These are phyloP conservation scores for Alternaria sp. DNA, from an alignment of 2,329 filamentous ascomycete species.

Conservation along the genomic window DNA sequence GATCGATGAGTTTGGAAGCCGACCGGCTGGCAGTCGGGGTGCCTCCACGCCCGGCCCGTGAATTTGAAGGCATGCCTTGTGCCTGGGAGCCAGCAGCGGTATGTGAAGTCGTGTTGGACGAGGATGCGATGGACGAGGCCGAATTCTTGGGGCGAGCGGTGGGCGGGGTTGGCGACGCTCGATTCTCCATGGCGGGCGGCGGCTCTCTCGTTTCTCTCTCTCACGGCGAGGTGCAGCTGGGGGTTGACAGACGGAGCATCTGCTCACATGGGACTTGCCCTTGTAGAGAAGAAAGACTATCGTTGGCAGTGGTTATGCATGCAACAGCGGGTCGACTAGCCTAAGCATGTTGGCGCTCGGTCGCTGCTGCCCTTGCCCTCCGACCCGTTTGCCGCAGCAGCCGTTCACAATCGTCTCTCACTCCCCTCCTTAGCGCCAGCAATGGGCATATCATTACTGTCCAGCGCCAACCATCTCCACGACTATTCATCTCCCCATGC, in stretches of 20 bases:
- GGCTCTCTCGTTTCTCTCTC: slow-evolving; percentile 10
- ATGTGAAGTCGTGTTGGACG: slow-evolving; percentile 36
- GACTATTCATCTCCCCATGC: slow-evolving; percentile 7
- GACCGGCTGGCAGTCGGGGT: slow-evolving; percentile 41
- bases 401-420: slow-evolving; percentile 14
- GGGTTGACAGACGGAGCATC: slow-evolving; percentile 19
- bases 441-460: slow-evolving; percentile 1
- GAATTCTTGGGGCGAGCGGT: slow-evolving; percentile 39
- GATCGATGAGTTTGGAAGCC: slow-evolving; percentile 39
- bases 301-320: slow-evolving; percentile 21
- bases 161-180: slow-evolving; percentile 45
- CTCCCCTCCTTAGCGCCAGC: slow-evolving; percentile 14
- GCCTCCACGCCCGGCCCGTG: slow-evolving; percentile 33
- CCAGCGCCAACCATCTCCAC: slow-evolving; percentile 14
- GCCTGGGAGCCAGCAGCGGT: slow-evolving; percentile 30
- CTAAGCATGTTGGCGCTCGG: slow-evolving; percentile 18
- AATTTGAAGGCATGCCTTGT: slow-evolving; percentile 38
- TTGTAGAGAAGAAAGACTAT: slow-evolving; percentile 20
- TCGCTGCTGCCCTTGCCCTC: slow-evolving; percentile 16
- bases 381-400: slow-evolving; percentile 23
- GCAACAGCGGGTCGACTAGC: slow-evolving; percentile 19
- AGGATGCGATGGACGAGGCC: slow-evolving; percentile 39
- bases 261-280: slow-evolving; percentile 33
- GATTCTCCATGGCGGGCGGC: slow-evolving; percentile 41
- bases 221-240: slow-evolving; percentile 23